Conservation (phyloP, 2,329 filamentous ascomycete species). For the Botrytis galanthina region DNA sequence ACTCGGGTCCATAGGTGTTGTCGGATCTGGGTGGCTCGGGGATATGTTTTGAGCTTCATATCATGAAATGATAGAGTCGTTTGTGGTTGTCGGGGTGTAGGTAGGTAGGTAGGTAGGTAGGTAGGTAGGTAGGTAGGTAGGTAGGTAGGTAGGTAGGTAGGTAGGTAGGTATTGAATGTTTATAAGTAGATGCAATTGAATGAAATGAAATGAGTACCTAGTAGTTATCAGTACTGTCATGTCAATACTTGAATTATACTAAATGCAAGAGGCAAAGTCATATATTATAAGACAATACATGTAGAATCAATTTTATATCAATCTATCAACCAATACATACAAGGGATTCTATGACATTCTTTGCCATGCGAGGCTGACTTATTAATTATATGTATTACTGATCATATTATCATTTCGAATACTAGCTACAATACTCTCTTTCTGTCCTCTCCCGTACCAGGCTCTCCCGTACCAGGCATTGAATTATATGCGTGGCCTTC, state of each 20-base stretch:
- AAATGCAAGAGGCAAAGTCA: not conserved
- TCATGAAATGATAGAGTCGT: not conserved
- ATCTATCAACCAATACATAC: not conserved
- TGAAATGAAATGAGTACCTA: not conserved
- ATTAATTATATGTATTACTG: not conserved
- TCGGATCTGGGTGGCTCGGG: not conserved
- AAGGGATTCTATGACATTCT: not conserved
- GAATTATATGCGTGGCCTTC: constrained; percentile 15
- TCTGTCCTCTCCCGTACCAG: not conserved
- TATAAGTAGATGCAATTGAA: not conserved
- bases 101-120: too few species aligned
- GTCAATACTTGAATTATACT: too few species aligned
- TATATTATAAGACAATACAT: not conserved
- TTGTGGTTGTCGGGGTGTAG: not conserved
- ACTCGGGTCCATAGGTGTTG: not conserved
- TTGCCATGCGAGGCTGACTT: constrained; percentile 8
- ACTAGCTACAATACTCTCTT: not conserved
- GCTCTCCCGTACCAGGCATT: not conserved
- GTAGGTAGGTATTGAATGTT: too few species aligned
- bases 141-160: too few species aligned
- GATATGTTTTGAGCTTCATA: not conserved
- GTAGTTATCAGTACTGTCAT: not conserved
- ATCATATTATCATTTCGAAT: not conserved
- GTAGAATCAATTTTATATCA: not conserved
- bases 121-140: too few species aligned